These are phyloP conservation scores for Cercospora sojina DNA, from an alignment of 2,329 filamentous ascomycete genomes.

Conservation along the genomic window DNA sequence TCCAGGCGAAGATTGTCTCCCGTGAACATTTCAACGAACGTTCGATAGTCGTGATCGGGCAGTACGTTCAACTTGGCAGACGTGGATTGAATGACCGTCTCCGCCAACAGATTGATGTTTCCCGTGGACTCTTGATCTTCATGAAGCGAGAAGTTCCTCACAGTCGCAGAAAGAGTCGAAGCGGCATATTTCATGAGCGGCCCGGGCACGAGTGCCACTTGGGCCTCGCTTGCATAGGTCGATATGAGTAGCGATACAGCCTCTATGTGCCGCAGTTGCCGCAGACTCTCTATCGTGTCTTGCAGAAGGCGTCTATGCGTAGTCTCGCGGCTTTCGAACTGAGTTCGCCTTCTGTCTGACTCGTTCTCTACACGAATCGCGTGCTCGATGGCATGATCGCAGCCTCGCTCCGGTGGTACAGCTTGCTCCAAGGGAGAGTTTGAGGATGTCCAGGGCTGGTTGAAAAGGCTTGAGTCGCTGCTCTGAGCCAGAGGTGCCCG, in stretches of 20 bases:
- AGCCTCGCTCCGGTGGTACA: neutral
- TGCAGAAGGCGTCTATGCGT: neutral
- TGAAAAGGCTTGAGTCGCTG: neutral
- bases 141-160: neutral
- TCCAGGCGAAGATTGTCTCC: constrained; percentile 25
- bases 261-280: neutral
- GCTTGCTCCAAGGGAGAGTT: neutral
- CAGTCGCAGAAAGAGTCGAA: neutral
- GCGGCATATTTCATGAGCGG: constrained; percentile 2
- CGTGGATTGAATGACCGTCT: neutral
- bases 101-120: neutral
- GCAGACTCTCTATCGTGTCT: neutral
- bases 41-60: neutral
- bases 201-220: constrained; percentile 9
- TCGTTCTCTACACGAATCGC: neutral
- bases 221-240: neutral
- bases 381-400: neutral
- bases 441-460: neutral
- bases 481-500: neutral
- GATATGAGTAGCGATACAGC: neutral
- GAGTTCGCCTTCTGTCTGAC: neutral
- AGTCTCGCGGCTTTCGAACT: neutral
- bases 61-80: neutral
- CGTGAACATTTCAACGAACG: constrained; percentile 21
- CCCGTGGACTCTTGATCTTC: neutral